phyloP scores from a whole-genome alignment of 768 basidiomycete genomes.

The Psilocybe azurescens region DNA sequence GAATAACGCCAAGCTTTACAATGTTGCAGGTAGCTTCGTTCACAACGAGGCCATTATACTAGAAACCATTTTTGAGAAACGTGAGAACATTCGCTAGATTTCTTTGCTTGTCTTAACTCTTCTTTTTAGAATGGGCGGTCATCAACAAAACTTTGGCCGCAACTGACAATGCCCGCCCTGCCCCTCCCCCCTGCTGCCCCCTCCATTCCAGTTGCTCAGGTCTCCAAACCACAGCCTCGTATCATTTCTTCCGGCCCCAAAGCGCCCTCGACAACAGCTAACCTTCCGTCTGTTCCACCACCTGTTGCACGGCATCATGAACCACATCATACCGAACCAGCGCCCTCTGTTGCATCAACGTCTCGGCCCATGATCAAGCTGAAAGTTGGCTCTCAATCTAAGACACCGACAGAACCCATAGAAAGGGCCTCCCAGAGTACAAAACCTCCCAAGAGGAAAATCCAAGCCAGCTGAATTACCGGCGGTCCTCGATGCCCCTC shows the following conservation, averaged over 20 bases:
- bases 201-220: constrained; percentile 12
- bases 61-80: constrained; percentile 85
- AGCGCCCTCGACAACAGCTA: constrained; percentile 38
- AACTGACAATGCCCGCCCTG: constrained; percentile 54
- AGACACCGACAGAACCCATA: constrained; percentile 32
- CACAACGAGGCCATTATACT: constrained; percentile 77
- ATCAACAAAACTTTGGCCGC: constrained; percentile 84
- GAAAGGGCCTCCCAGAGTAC: constrained; percentile 34
- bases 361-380: constrained; percentile 70
- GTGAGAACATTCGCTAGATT: constrained; percentile 48
- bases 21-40: constrained; percentile 70
- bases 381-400: constrained; percentile 55
- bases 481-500: constrained; percentile 56
- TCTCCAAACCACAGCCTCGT: constrained; percentile 33
- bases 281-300: constrained; percentile 9
- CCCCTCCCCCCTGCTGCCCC: constrained; percentile 16
- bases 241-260: constrained; percentile 44
- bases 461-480: constrained; percentile 43
- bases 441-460: constrained; percentile 50
- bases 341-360: constrained; percentile 36
- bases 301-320: constrained; percentile 4
- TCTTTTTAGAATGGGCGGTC: constrained; percentile 76
- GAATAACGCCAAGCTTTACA: constrained; percentile 86
- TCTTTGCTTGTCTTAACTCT: background rate
- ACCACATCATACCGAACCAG: background rate